A percentile compares a stretch with the other conserved stretches of the same genome.
phyloP scores from a whole-genome alignment of 768 basidiomycete genomes.

The Hygrophoropsis aurantiaca region DNA sequence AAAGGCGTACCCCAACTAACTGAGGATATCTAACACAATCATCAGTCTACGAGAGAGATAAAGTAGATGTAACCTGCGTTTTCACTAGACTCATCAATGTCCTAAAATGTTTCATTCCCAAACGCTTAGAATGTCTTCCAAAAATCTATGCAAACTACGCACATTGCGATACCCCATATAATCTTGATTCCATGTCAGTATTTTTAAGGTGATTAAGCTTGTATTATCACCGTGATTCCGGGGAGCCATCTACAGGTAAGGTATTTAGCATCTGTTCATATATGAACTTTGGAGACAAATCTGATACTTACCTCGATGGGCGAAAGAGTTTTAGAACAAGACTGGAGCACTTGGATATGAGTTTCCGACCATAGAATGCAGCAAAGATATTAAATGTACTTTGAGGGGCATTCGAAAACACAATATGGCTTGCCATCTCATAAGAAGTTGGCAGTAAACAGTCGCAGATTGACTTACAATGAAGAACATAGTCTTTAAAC shows the following conservation, averaged over 20 bases:
- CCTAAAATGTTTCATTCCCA: constrained; percentile 32
- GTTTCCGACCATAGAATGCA: background rate
- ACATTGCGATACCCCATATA: constrained; percentile 64
- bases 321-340: constrained; percentile 55
- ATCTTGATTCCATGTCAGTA: constrained; percentile 32
- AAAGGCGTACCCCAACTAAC: constrained; percentile 52
- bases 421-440: constrained; percentile 53
- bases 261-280: constrained; percentile 3
- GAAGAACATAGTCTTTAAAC: constrained; percentile 64
- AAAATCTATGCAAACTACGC: constrained; percentile 8
- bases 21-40: constrained; percentile 49
- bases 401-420: constrained; percentile 62
- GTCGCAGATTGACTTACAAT: constrained; percentile 39
- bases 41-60: background rate
- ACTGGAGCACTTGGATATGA: background rate
- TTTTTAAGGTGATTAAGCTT: background rate
- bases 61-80: constrained; percentile 36
- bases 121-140: background rate
- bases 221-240: constrained; percentile 49
- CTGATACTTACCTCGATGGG: constrained; percentile 50
- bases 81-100: constrained; percentile 67
- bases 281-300: background rate
- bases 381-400: constrained; percentile 38
- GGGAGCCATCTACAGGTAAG: constrained; percentile 50
- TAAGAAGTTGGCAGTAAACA: background rate